Percentiles rank a stretch among this genome's conserved stretches.
Conservation (phyloP, 225 moss, liverwort and hornwort genomes). For the Physcomitrellopsis africana region DNA sequence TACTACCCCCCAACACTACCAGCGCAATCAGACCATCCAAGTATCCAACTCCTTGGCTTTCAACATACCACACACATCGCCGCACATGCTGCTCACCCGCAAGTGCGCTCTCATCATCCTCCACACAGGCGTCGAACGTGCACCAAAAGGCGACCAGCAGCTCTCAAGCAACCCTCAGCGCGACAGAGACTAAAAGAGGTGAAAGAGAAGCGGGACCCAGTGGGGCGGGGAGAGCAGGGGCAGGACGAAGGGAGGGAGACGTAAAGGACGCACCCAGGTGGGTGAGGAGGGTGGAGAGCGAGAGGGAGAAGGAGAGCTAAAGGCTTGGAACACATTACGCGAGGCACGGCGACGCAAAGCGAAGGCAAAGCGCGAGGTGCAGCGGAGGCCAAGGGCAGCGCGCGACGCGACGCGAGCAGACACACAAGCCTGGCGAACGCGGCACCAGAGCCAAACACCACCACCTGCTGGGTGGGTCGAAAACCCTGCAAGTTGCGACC, state of each 20-base stretch:
- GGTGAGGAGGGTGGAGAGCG: constrained; percentile 13
- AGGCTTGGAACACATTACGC: no score
- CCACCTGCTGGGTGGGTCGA: constrained; percentile 2
- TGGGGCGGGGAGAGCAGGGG: neutral
- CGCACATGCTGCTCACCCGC: constrained; percentile 34
- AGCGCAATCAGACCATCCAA: constrained; percentile 11
- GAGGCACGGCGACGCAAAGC: neutral
- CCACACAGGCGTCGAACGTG: neutral
- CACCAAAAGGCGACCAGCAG: neutral
- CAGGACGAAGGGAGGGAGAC: constrained; percentile 15
- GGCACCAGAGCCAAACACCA: neutral
- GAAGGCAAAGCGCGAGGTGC: neutral
- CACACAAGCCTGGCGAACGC: constrained; percentile 30
- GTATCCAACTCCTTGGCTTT: neutral
- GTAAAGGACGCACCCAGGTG: constrained; percentile 21
- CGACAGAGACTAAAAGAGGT: neutral
- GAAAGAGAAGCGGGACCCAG: neutral
- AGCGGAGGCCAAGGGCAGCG: neutral
- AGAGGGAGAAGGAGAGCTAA: neutral
- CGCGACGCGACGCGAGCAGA: constrained; percentile 14
- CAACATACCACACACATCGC: constrained; percentile 37
- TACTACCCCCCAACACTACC: neutral
- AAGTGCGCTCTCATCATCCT: constrained; percentile 26
- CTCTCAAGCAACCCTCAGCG: neutral
- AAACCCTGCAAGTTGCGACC: constrained; percentile 17